Evolutionary conservation across 768 basidiomycete species (phyloP), one percentile per base, ranked within the genome.

Genomic region (Pholiota microspora): DNA sequence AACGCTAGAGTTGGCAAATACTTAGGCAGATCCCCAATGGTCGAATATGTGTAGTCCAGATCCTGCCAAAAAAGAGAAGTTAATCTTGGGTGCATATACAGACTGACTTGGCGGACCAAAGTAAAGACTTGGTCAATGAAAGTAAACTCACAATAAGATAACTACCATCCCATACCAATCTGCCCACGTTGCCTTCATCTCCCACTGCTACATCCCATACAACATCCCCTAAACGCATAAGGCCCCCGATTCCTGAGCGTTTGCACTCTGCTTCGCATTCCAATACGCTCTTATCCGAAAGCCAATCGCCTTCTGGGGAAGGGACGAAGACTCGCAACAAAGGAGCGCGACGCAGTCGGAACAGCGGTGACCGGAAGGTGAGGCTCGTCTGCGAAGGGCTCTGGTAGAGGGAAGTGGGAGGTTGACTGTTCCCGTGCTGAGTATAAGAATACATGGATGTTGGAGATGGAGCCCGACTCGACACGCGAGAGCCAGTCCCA

Each of bases 161-260:
- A 56, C 81, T 84, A n/a, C 92, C 92, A 65, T 93, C 92, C 91
- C 91, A 94, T 7, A 92, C 76, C 68, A 93, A 65, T 58, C 88
- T 73, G n/a, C 92, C 92, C 6, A 85, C 77, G 67, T 94, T 93
- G 1, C 86, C 89, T 65, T 94, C 91, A 64, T 93, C 91, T 7
- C 88, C 87, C 1, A 89, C 88, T 4, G 91, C 92, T 12, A 86
- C 76, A 62, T 94, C 92, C 90, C 92, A 94, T 12, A 94, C 82
- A 0, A 93, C 83, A 66, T 94, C 92, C 0, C 92, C 92, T 25
- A 84, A 74, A 45, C 86, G 77, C 68, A 94, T 68, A 42, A 90
- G 67, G 38, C 75, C 74, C 60, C 76, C 59, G 31, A 92, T 78
- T 0, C 86, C 88, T 7, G 89, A 85, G 9, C 82, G 75, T 58